phyloP scores from a whole-genome alignment of 2,329 filamentous ascomycete genomes.

The Bisporella sp. region DNA sequence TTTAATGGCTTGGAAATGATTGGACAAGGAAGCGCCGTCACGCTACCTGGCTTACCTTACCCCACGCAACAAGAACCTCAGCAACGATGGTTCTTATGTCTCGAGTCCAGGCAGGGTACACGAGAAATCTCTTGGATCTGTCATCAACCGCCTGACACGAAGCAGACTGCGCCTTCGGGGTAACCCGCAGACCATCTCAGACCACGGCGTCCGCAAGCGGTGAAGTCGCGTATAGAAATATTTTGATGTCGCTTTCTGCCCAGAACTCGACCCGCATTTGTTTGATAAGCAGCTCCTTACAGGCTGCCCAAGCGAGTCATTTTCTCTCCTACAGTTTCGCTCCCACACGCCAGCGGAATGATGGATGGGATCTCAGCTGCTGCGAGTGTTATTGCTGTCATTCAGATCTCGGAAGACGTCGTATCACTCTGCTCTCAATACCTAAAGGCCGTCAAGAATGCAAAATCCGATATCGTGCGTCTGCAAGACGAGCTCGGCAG shows the following conservation, averaged over 20 bases:
- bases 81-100: neutral
- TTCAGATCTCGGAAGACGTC: slow-evolving; percentile 5
- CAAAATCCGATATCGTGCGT: slow-evolving; percentile 4
- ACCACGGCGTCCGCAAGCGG: neutral
- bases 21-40: neutral
- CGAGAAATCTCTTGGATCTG: neutral
- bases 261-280: too few species aligned
- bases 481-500: neutral
- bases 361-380: slow-evolving; percentile 5
- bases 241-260: too few species aligned
- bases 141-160: neutral
- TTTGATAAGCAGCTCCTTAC: too few species aligned
- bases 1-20: neutral
- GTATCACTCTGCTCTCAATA: slow-evolving; percentile 1
- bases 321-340: too few species aligned
- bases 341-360: neutral
- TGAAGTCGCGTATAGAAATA: too few species aligned
- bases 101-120: neutral
- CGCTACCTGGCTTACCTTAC: neutral
- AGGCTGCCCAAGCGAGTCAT: too few species aligned
- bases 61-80: neutral
- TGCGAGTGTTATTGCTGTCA: slow-evolving; percentile 7
- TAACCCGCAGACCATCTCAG: neutral
- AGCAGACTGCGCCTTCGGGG: neutral
- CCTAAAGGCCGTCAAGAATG: slow-evolving; percentile 3